phyloP scores from a whole-genome alignment of 768 basidiomycete genomes.

The Collybia sp. region DNA sequence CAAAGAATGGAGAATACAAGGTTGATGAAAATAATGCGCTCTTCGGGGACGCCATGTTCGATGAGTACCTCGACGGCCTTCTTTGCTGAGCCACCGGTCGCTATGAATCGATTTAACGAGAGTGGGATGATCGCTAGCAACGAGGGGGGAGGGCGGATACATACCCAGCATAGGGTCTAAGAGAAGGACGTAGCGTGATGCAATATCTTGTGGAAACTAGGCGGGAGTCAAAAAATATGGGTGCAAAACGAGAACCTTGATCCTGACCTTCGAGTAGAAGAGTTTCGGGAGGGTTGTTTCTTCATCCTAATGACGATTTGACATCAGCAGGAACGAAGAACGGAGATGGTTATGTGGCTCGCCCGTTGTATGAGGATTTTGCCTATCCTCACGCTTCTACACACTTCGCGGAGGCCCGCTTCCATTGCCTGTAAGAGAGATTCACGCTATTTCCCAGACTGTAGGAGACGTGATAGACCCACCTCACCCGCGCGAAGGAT shows the following conservation, averaged over 20 bases:
- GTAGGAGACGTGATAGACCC: too few species aligned
- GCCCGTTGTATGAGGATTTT: constrained; percentile 98
- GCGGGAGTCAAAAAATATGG: too few species aligned
- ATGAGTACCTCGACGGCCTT: constrained; percentile 95
- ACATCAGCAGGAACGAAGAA: background rate
- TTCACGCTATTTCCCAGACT: background rate
- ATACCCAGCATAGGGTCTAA: constrained; percentile 92
- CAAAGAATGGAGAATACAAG: constrained; percentile 41
- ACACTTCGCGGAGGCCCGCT: constrained; percentile 92
- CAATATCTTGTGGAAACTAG: constrained; percentile 27
- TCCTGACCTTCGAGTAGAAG: constrained; percentile 79
- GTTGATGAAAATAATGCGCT: constrained; percentile 93
- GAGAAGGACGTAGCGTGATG: constrained; percentile 53
- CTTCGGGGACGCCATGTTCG: constrained; percentile 90
- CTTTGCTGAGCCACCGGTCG: constrained; percentile 96
- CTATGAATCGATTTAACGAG: constrained; percentile 25
- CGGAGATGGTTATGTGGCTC: constrained; percentile 15
- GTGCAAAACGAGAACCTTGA: constrained; percentile 52
- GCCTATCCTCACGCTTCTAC: constrained; percentile 89
- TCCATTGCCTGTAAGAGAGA: constrained; percentile 79
- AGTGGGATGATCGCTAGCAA: background rate
- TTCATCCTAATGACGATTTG: constrained; percentile 62
- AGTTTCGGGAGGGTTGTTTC: constrained; percentile 91
- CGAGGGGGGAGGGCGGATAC: constrained; percentile 16
- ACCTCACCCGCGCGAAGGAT: constrained; percentile 94